Evolutionary conservation across 805 yeast genomes (phyloP).

Genomic region (Pichia manshurica): DNA sequence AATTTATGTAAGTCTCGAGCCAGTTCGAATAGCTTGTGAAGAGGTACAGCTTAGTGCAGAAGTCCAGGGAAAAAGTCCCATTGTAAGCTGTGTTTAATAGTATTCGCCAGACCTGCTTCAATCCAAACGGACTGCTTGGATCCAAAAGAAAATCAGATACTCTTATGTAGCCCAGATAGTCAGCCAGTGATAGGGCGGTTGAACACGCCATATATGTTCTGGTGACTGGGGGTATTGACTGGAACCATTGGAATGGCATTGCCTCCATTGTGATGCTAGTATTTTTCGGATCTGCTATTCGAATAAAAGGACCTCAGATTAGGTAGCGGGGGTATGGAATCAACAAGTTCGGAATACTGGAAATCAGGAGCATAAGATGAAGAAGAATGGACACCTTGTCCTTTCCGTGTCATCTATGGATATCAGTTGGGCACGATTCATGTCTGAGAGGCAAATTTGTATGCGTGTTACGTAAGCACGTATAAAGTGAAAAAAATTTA

Average conservation of each 20-base stretch:
- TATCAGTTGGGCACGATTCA: too few species aligned
- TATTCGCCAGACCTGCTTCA: slow-evolving; percentile 31
- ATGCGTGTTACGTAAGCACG: too few species aligned
- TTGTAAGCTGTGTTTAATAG: slow-evolving; percentile 35
- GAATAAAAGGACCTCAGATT: too few species aligned
- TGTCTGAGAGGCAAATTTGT: too few species aligned
- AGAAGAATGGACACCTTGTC: too few species aligned
- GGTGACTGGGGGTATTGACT: slow-evolving; percentile 44
- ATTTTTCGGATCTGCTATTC: too few species aligned
- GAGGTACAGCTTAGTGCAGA: slow-evolving; percentile 31
- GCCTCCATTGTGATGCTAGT: slow-evolving; percentile 25
- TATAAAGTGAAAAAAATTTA: too few species aligned
- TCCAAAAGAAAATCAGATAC: slow-evolving; percentile 18
- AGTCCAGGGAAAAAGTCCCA: slow-evolving; percentile 36
- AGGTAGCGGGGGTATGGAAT: too few species aligned
- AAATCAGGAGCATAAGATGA: too few species aligned
- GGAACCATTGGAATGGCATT: slow-evolving; percentile 36
- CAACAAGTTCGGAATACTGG: too few species aligned
- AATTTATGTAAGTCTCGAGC: slow-evolving; percentile 33
- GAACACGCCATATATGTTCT: slow-evolving; percentile 32
- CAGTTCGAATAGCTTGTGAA: slow-evolving; percentile 34
- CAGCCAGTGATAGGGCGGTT: slow-evolving; percentile 30
- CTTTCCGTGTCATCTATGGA: too few species aligned
- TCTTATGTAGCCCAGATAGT: slow-evolving; percentile 30
- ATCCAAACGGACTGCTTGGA: background rate